Evolutionary conservation across 2,329 filamentous ascomycete genomes (phyloP), one percentile per base, ranked within the genome.

Genomic region (Scedosporium apiospermum): DNA sequence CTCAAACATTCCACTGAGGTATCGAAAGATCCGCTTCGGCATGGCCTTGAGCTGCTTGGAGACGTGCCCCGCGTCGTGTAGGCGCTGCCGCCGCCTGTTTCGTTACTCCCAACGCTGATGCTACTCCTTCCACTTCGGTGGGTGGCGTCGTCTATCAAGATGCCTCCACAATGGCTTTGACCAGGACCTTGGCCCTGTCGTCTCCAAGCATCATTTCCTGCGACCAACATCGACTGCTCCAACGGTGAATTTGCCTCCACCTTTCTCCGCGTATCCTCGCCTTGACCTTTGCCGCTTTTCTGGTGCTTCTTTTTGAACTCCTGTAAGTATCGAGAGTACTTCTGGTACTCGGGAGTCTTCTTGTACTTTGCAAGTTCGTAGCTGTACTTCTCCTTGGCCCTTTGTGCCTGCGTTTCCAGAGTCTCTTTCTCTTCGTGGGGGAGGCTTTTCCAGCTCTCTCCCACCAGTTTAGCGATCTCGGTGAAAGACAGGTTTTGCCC

Each of bases 381-480:
- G 66, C 89, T 88, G 70, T 91, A 93, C 67, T 82, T 88, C 67
- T 93, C 89, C 73, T 93, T 93, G 27, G 88, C 87, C 16, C 81
- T 74, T 64, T 87, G 86, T 26, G 90, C 89, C 69, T 89, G 85
- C 46, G 81, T 82, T 71, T 93, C 90, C 67, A 83, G 93, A 0
- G 82, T 80, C 69, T 91, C 89, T 69, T 90, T 89, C 67, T 90
- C 86, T 0, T 78, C 74, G 0, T 84, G 79, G 1, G 83, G 78
- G 7, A 93, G 75, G 61, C 84, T 87, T 70, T 93, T 90, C 90
- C 90, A 93, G 69, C 89, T 85, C 70, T 93, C 89, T 6, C 90
- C 90, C 1, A 93, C 90, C 1, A 91, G 77, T 69, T 93, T 93
- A 10, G 90, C 90, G 65, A 93, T 92, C 69, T 93, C 89, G 1